Evolutionary conservation across 257 asterid species (phyloP).

Genomic region (Solanum lignicaule): DNA sequence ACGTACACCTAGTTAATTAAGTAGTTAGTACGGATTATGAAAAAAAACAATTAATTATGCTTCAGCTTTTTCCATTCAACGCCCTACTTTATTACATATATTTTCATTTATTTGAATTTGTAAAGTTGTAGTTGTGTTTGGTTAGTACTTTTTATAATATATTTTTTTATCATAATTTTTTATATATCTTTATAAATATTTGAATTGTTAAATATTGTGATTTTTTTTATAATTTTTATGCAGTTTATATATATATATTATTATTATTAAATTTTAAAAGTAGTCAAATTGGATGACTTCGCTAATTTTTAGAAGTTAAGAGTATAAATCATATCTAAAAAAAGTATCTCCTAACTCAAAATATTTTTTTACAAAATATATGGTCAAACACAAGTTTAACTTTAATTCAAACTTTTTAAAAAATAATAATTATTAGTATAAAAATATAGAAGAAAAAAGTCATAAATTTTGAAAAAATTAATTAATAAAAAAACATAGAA

Average conservation of each 20-base stretch:
- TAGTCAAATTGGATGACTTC: neutral
- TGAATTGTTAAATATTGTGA: neutral
- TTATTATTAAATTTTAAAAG: too few species aligned
- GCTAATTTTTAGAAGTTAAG: neutral
- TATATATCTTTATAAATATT: too few species aligned
- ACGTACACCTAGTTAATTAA: neutral
- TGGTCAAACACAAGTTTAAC: neutral
- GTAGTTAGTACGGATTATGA: neutral
- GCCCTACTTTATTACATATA: neutral
- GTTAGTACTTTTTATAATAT: too few species aligned
- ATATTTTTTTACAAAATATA: too few species aligned
- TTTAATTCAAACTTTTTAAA: too few species aligned
- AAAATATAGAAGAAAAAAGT: too few species aligned
- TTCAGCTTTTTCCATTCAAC: too few species aligned
- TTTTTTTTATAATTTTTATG: too few species aligned
- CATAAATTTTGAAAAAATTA: too few species aligned
- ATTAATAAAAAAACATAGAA: neutral
- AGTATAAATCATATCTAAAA: neutral
- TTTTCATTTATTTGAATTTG: too few species aligned
- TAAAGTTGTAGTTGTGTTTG: neutral
- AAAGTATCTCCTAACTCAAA: neutral
- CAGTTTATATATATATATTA: neutral
- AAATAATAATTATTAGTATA: too few species aligned
- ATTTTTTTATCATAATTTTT: too few species aligned
- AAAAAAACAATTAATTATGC: neutral